Conservation (phyloP, 1,284 basidiomycete species). For the Ceratobasidium theobromae region DNA sequence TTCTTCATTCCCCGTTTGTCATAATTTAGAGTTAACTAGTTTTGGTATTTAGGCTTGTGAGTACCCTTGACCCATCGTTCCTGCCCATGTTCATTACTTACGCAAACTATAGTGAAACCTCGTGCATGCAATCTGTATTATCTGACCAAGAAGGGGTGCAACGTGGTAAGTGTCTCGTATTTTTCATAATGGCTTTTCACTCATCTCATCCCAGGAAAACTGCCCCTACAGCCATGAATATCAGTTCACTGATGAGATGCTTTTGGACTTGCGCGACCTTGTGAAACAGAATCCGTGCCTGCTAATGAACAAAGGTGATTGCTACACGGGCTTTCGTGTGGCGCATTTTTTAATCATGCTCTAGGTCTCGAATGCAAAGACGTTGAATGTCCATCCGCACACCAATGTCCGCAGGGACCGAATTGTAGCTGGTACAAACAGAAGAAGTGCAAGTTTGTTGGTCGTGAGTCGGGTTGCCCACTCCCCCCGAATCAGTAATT, state of each 20-base stretch:
- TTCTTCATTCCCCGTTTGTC: neutral
- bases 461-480: conserved; percentile 40
- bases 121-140: conserved; percentile 51
- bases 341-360: neutral
- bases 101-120: conserved; percentile 42
- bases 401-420: conserved; percentile 40
- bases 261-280: conserved; percentile 44
- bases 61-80: neutral
- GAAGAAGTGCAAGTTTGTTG: conserved; percentile 45
- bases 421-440: conserved; percentile 44
- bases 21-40: neutral
- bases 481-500: neutral
- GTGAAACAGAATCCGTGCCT: conserved; percentile 50
- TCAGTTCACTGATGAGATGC: conserved; percentile 42
- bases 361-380: conserved; percentile 44
- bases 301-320: conserved; percentile 43
- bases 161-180: conserved; percentile 8
- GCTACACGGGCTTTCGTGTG: neutral
- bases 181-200: conserved; percentile 8
- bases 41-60: conserved; percentile 1
- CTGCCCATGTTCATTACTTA: neutral
- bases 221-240: conserved; percentile 51
- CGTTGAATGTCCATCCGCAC: conserved; percentile 38
- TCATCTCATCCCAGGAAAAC: conserved; percentile 39
- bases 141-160: conserved; percentile 43